A percentile compares a stretch with the other conserved stretches of the same genome.
Evolutionary conservation across 768 basidiomycete species (phyloP).

Genomic region (Lactarius akahatsu): DNA sequence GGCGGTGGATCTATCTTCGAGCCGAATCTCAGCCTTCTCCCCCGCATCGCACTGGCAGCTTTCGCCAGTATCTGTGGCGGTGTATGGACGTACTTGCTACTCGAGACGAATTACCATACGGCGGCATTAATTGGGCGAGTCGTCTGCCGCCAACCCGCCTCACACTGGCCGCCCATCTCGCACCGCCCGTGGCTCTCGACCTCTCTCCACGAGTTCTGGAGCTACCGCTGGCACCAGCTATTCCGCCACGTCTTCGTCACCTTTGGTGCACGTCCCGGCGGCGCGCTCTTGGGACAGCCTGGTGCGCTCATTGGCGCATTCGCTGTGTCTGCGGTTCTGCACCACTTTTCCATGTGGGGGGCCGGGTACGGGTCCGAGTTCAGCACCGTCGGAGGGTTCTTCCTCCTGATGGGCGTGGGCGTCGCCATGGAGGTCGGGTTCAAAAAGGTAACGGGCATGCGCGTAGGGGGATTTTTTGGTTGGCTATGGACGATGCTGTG

Average conservation of each 20-base stretch:
- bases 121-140: constrained; percentile 20
- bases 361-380: constrained; percentile 56
- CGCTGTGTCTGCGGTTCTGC: constrained; percentile 55
- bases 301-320: constrained; percentile 54
- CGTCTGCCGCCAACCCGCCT: neutral
- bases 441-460: constrained; percentile 43
- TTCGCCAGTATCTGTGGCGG: constrained; percentile 17
- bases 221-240: constrained; percentile 11
- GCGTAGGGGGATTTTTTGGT: constrained; percentile 50
- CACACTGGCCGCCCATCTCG: neutral
- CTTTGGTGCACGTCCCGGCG: constrained; percentile 37
- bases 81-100: constrained; percentile 18
- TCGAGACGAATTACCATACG: constrained; percentile 31
- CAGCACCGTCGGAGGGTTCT: constrained; percentile 47
- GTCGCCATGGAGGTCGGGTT: constrained; percentile 49
- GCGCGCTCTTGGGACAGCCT: constrained; percentile 31
- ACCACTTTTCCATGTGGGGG: constrained; percentile 59
- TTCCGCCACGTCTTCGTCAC: constrained; percentile 37
- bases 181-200: constrained; percentile 29
- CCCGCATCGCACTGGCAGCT: neutral
- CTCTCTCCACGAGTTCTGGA: constrained; percentile 42
- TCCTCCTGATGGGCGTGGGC: constrained; percentile 57
- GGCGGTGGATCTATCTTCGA: constrained; percentile 11
- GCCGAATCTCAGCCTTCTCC: neutral
- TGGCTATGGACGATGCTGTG: constrained; percentile 47